These are phyloP conservation scores for Loxodes magnus DNA, from an alignment of 73 alveolate species.

Conservation along the genomic window DNA sequence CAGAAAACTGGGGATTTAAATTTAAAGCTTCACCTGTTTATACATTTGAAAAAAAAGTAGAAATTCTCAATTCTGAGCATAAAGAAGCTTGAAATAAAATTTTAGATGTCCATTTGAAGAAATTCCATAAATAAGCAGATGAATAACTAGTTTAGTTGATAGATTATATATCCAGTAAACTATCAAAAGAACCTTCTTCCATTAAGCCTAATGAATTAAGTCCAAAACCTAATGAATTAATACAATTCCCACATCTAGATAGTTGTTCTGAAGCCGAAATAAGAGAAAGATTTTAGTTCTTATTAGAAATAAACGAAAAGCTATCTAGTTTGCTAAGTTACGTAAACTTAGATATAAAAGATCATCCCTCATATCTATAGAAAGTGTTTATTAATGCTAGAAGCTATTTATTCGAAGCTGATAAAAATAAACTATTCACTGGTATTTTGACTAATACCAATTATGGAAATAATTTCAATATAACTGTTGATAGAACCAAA, in stretches of 20 bases:
- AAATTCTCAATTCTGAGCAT: slow-evolving; percentile 7
- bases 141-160: slow-evolving; percentile 8
- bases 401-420: background rate
- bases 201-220: slow-evolving; percentile 2
- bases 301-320: slow-evolving; percentile 3
- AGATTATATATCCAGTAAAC: background rate
- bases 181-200: background rate
- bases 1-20: slow-evolving; percentile 14
- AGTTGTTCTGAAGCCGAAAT: slow-evolving; percentile 1
- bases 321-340: slow-evolving; percentile 27
- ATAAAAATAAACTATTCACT: slow-evolving; percentile 4
- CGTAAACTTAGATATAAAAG: slow-evolving; percentile 22
- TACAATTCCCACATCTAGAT: slow-evolving; percentile 8
- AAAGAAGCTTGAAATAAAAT: background rate
- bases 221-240: slow-evolving; percentile 5
- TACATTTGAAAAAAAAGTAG: background rate
- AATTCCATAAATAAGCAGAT: slow-evolving; percentile 1
- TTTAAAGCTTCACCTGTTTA: slow-evolving; percentile 8
- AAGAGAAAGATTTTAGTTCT: background rate
- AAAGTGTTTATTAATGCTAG: slow-evolving; percentile 6
- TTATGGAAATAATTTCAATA: background rate
- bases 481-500: background rate
- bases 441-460: background rate
- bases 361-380: slow-evolving; percentile 8
- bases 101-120: slow-evolving; percentile 1